Evolutionary conservation across 176 grass and related monocot genomes (phyloP).

Genomic region (Triticum turgidum): DNA sequence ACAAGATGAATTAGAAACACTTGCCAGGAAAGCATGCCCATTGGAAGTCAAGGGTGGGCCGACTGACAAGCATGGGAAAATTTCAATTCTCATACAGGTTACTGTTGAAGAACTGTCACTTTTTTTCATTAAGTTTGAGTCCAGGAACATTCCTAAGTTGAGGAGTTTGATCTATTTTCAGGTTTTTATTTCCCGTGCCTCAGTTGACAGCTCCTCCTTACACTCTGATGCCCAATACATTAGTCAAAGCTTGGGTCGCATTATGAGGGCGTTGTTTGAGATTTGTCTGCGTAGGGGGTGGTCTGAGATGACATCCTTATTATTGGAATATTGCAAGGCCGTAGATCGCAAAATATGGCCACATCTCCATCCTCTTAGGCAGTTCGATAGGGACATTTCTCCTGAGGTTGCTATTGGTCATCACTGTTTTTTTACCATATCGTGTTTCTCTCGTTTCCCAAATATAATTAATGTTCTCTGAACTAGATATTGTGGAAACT

Average conservation of each 20-base stretch:
- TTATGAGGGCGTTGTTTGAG: conserved; percentile 97
- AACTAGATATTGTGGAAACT: conserved; percentile 83
- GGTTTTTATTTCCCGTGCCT: conserved; percentile 89
- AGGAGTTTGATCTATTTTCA: conserved; percentile 37
- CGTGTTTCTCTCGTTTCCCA: conserved; percentile 12
- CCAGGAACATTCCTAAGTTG: conserved; percentile 20
- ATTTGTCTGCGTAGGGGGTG: conserved; percentile 89
- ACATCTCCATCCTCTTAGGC: conserved; percentile 85
- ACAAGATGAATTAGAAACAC: conserved; percentile 87
- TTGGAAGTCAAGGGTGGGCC: conserved; percentile 91
- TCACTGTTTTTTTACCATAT: not conserved
- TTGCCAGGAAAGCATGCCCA: conserved; percentile 69
- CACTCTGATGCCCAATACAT: conserved; percentile 98
- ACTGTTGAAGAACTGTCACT: conserved; percentile 20
- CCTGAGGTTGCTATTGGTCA: conserved; percentile 50
- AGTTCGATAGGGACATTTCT: conserved; percentile 84
- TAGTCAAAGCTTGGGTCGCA: conserved; percentile 88
- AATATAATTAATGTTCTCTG: conserved; percentile 26
- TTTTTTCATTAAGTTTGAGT: conserved; percentile 2
- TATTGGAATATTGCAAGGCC: conserved; percentile 90
- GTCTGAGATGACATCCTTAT: conserved; percentile 86
- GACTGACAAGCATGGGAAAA: conserved; percentile 93
- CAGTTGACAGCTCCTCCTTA: conserved; percentile 90
- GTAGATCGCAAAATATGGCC: conserved; percentile 95
- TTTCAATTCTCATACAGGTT: conserved; percentile 99